A percentile compares a stretch with the other conserved stretches of the same genome.
Conservation (phyloP, 305 asterid species). For the Vinca major region DNA sequence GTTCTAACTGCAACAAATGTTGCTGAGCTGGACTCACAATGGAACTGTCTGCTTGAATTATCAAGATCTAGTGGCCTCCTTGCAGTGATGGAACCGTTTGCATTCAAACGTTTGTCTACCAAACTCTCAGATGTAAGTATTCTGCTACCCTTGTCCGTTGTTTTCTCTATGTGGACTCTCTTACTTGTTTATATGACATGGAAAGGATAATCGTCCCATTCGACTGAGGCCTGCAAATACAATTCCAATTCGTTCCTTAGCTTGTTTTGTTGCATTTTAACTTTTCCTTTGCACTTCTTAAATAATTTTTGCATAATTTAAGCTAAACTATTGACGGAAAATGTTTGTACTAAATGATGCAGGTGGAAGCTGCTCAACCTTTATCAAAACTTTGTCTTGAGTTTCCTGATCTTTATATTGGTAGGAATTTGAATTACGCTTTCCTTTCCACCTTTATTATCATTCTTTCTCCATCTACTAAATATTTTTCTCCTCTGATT, state of each 20-base stretch:
- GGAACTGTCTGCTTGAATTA: constrained; percentile 61
- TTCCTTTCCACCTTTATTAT: neutral
- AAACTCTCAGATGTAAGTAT: constrained; percentile 19
- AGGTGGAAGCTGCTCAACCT: constrained; percentile 76
- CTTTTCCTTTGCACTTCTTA: neutral
- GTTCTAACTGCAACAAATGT: constrained; percentile 61
- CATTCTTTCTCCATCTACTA: neutral
- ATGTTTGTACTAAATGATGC: constrained; percentile 16
- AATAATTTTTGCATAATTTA: neutral
- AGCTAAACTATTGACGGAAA: neutral
- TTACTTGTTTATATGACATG: too few relatives aligned
- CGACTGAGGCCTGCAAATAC: neutral
- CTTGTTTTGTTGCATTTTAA: neutral
- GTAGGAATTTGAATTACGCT: constrained; percentile 28
- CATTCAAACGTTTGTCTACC: constrained; percentile 45
- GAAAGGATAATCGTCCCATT: neutral
- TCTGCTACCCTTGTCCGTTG: neutral
- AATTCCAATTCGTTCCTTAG: neutral
- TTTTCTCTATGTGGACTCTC: neutral
- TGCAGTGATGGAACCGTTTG: constrained; percentile 41
- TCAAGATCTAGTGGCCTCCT: constrained; percentile 33
- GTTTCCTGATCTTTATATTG: constrained; percentile 63
- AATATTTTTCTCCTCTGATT: constrained; percentile 6
- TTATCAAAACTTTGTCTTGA: constrained; percentile 47
- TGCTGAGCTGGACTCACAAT: constrained; percentile 59